phyloP scores from a whole-genome alignment of 2,329 filamentous ascomycete genomes.

The Arthroderma sp. region DNA sequence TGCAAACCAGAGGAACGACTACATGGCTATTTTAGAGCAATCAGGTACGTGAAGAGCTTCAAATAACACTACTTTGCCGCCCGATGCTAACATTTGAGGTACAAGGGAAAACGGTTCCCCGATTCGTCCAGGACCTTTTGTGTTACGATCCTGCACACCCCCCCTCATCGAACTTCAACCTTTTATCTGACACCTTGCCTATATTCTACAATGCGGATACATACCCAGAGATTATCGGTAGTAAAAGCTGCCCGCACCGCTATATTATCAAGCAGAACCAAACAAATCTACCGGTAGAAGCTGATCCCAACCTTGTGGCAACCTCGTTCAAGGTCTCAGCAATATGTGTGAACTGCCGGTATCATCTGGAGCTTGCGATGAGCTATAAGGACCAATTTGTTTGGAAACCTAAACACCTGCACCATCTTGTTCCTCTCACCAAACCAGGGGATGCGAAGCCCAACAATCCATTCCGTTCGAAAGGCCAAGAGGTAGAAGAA shows the following conservation, averaged over 20 bases:
- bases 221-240: slow-evolving; percentile 23
- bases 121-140: slow-evolving; percentile 33
- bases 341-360: slow-evolving; percentile 48
- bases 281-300: slow-evolving; percentile 34
- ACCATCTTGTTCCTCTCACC: slow-evolving; percentile 44
- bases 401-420: slow-evolving; percentile 41
- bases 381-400: slow-evolving; percentile 34
- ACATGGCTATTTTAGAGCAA: background rate
- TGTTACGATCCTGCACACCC: slow-evolving; percentile 34
- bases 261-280: slow-evolving; percentile 46
- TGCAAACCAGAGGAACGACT: no score
- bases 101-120: slow-evolving; percentile 39
- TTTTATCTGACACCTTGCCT: slow-evolving; percentile 46
- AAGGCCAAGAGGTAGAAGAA: slow-evolving; percentile 28
- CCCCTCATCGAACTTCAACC: slow-evolving; percentile 34
- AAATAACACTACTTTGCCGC: no score
- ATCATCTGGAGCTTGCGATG: slow-evolving; percentile 47
- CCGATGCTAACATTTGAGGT: background rate
- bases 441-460: slow-evolving; percentile 15
- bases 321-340: slow-evolving; percentile 43
- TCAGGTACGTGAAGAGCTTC: slow-evolving; percentile 1
- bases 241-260: slow-evolving; percentile 43
- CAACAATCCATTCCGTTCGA: slow-evolving; percentile 9
- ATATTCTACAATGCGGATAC: slow-evolving; percentile 26
- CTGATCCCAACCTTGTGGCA: slow-evolving; percentile 13